Base-by-base conservation (phyloP, 129 eudicot species). In the Artemisia annua region DNA sequence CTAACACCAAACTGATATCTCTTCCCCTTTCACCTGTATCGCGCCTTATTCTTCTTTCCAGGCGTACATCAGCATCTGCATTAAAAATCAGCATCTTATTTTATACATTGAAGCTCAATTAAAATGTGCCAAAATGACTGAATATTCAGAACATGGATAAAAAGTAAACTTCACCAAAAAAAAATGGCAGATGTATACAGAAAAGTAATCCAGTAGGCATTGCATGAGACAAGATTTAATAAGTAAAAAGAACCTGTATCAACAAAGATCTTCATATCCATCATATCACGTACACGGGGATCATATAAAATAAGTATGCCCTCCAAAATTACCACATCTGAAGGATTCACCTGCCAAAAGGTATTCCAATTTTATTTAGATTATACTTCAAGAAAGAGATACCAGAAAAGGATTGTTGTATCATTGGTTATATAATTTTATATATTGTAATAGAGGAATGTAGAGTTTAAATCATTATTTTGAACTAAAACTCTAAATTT, bases 61-160 rank as follows among this genome's bases (percentile, higher is more conserved):
- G 82, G 61, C 98, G 91, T 66, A 93, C 97, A 77, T 93, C 98
- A 86, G 98, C 92, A 93, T 93, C 98, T 93, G 97, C 97, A 93
- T 85, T 86, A 86, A 84, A 85, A 72, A 71, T 46, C 51, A 68
- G 70, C 43, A 5, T 5, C 43, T 61, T 89, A 5, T 5, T 9
- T 61, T 89, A 69, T 82, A 76, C 85, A 83, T 86, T 78, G 78
- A 61, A 68, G 70, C 32, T 56, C 54, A 70, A 56, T 50, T 26
- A 46, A 48, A 73, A 35, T 6, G 8, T 35, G 3, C 43, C 8
- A 35, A 35, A 35, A 35, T 35, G 43, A 35, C 6, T 1, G 43
- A 35, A 35, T 35, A 5, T 35, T 35, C 1, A 6, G 43, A 35
- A 35, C 8, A 35, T 35, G 1, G 43, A 5, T 35, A 35, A 35